These are phyloP conservation scores for Primulina huaijiensis DNA, from an alignment of 257 asterid species.

Conservation along the genomic window DNA sequence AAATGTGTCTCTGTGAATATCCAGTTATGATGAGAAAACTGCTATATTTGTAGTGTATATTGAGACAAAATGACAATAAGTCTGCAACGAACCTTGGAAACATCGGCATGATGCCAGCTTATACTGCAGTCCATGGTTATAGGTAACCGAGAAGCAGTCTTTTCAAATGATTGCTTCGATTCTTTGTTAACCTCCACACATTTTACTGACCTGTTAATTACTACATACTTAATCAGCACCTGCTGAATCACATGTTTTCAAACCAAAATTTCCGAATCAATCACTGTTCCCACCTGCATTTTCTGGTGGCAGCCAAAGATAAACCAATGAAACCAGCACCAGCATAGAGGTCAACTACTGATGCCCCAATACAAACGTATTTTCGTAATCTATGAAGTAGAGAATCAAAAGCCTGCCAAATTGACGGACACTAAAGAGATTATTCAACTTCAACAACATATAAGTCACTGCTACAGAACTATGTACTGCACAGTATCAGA, in stretches of 20 bases:
- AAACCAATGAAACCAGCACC: slow-evolving; percentile 97
- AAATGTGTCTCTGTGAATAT: slow-evolving; percentile 4
- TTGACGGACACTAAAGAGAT: background rate
- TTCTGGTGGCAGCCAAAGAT: slow-evolving; percentile 78
- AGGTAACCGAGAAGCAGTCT: slow-evolving; percentile 80
- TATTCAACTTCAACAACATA: slow-evolving; percentile 2
- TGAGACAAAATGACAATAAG: slow-evolving; percentile 19
- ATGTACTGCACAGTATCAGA: slow-evolving; percentile 18
- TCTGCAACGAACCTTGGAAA: slow-evolving; percentile 56
- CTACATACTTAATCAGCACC: background rate
- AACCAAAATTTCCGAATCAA: slow-evolving; percentile 6
- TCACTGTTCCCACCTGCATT: slow-evolving; percentile 59
- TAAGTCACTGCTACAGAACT: slow-evolving; percentile 10
- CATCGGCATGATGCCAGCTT: slow-evolving; percentile 95
- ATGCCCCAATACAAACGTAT: slow-evolving; percentile 75
- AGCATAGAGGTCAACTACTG: slow-evolving; percentile 92
- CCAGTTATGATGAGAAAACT: background rate
- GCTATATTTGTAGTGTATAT: slow-evolving; percentile 1
- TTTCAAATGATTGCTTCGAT: slow-evolving; percentile 75
- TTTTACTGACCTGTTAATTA: slow-evolving; percentile 60
- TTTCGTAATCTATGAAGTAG: slow-evolving; percentile 74
- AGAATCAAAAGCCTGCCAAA: slow-evolving; percentile 83
- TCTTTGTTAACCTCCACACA: slow-evolving; percentile 95
- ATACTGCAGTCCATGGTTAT: slow-evolving; percentile 52
- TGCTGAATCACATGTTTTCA: background rate